Base-by-base conservation (phyloP, 768 basidiomycete genomes). In the Peribolospora baueri region DNA sequence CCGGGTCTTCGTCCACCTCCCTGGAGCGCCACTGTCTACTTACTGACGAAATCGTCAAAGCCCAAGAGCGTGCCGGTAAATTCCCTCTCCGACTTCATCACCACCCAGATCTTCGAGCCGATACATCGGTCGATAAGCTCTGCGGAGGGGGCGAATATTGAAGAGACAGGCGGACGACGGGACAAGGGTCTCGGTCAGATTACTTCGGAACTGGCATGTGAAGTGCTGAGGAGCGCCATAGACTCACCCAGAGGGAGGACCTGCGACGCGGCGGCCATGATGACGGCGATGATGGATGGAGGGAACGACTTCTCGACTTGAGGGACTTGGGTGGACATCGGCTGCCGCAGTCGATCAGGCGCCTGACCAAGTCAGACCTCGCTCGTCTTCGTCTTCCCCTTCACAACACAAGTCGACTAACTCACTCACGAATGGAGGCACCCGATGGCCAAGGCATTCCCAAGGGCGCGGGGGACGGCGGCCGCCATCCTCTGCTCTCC, bases 31-130 rank as follows among this genome's bases (percentile, higher is more conserved):
- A 25, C 1, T 1, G 10, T 38, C 3, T 13, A 90, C 91, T 76
- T 67, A 95, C 91, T 98, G 68, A 98, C 91, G 68, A 91, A 98
- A 69, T 98, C 91, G 66, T 98, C 91, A 63, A 98, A 98, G 2
- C 91, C 91, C 42, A 91, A 74, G 46, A 98, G 73, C 3, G 80
- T 93, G 8, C 91, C 91, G 36, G 83, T 84, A 70, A 95, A 98
- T 70, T 98, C 91, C 49, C 87, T 81, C 58, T 98, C 88, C 62
- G 75, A 80, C 72, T 95, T 97, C 86, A 93, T 95, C 67, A 97
- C 79, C 63, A 97, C 91, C 85, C 87, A 93, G 65, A 97, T 90
- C 51, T 79, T 77, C 42, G 87, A 91, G 55, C 91, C 91, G 66
- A 95, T 97, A 66, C 91, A 95, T 66, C 84, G 77, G 68, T 98